These are phyloP conservation scores for Coemansia sp. DNA, from an alignment of 192 early-diverging fungal species.

Conservation along the genomic window DNA sequence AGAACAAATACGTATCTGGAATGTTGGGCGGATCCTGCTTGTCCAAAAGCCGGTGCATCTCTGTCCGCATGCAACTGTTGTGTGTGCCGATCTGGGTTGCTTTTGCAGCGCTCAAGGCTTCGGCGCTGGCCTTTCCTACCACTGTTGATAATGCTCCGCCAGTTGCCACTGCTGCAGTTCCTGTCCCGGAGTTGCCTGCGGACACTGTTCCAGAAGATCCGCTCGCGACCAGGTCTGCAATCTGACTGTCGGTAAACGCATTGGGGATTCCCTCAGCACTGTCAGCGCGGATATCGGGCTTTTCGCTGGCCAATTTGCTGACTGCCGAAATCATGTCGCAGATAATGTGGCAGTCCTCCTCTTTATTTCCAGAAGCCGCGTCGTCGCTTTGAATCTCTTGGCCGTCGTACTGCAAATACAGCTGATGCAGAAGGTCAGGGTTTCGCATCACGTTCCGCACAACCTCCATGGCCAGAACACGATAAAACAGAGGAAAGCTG, in stretches of 20 bases:
- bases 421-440: slow-evolving; percentile 59
- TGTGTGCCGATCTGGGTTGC: slow-evolving; percentile 27
- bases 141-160: not conserved
- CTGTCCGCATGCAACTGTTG: slow-evolving; percentile 39
- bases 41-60: slow-evolving; percentile 86
- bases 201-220: not conserved
- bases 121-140: not conserved
- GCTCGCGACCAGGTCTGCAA: not conserved
- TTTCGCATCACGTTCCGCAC: slow-evolving; percentile 64
- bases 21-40: slow-evolving; percentile 85
- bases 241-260: not conserved
- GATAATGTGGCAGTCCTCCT: slow-evolving; percentile 71
- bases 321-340: slow-evolving; percentile 78
- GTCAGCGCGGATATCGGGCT: slow-evolving; percentile 49
- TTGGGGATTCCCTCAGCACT: slow-evolving; percentile 25
- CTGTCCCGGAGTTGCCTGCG: not conserved
- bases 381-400: slow-evolving; percentile 28
- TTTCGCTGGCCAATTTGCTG: slow-evolving; percentile 73
- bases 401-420: slow-evolving; percentile 77
- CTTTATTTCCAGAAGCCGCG: not conserved
- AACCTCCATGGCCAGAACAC: slow-evolving; percentile 42
- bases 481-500: slow-evolving; percentile 35
- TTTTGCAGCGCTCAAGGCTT: not conserved
- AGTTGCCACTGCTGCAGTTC: not conserved
- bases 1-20: slow-evolving; percentile 86